phyloP scores from a whole-genome alignment of 306 rosid species.

The Hylodesmum podocarpum region DNA sequence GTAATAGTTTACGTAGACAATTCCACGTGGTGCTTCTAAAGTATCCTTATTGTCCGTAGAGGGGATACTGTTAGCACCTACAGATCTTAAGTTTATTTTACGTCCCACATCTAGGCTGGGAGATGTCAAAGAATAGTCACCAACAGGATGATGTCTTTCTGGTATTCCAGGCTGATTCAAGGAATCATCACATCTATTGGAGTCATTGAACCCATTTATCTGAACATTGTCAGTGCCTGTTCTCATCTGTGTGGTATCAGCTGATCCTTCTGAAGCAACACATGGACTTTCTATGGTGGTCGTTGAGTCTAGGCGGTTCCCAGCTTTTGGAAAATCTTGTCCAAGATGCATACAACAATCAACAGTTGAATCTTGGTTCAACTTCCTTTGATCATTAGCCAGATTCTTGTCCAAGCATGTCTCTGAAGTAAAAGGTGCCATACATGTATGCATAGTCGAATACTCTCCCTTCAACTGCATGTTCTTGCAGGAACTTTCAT shows the following conservation, averaged over 20 bases:
- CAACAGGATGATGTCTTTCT: conserved; percentile 31
- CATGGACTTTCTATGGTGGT: conserved; percentile 49
- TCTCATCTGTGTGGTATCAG: conserved; percentile 46
- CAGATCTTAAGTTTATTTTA: conserved; percentile 39
- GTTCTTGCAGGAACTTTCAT: conserved; percentile 29
- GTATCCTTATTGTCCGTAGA: conserved; percentile 33
- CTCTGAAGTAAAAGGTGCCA: conserved; percentile 40
- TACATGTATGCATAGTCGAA: conserved; percentile 33
- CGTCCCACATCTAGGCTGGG: conserved; percentile 42
- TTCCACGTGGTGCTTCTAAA: conserved; percentile 33
- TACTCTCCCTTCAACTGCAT: conserved; percentile 31
- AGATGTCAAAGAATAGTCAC: conserved; percentile 46
- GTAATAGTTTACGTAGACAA: conserved; percentile 65
- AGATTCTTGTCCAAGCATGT: conserved; percentile 43
- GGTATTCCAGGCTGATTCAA: conserved; percentile 45
- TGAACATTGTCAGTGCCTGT: conserved; percentile 38
- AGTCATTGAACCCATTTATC: conserved; percentile 29
- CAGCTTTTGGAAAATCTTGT: conserved; percentile 44
- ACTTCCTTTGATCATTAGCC: conserved; percentile 39
- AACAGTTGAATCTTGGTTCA: conserved; percentile 37
- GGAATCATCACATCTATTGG: conserved; percentile 41
- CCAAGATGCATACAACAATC: conserved; percentile 37
- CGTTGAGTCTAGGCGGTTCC: conserved; percentile 40
- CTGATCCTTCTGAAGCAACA: conserved; percentile 58
- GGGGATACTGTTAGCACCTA: conserved; percentile 33